phyloP scores from a whole-genome alignment of 495 filamentous ascomycete genomes.

The Neurospora sp. region DNA sequence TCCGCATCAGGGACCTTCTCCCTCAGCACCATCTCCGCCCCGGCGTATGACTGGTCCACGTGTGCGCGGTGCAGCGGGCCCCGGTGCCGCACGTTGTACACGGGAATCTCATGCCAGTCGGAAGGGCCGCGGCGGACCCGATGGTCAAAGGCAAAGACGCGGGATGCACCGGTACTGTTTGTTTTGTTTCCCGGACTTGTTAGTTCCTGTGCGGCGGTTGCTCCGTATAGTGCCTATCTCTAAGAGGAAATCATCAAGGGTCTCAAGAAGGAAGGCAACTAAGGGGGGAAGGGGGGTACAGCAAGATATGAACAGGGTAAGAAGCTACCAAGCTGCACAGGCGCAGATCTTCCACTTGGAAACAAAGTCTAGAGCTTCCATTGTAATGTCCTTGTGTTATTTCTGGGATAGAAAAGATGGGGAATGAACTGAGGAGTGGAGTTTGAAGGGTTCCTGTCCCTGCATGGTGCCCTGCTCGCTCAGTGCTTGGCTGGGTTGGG shows the following conservation, averaged over 20 bases:
- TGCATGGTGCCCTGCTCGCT: not conserved
- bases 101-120: slow-evolving; percentile 24
- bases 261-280: slow-evolving; percentile 3
- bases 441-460: not conserved
- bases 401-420: not conserved
- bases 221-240: not conserved
- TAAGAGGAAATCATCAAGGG: not conserved
- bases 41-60: slow-evolving; percentile 60
- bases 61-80: slow-evolving; percentile 58
- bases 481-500: not conserved
- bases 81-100: slow-evolving; percentile 29
- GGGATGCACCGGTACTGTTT: slow-evolving; percentile 50
- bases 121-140: slow-evolving; percentile 50
- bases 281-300: not conserved
- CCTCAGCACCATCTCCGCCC: slow-evolving; percentile 43
- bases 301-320: not conserved
- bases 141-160: slow-evolving; percentile 61
- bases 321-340: not conserved
- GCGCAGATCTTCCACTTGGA: not conserved
- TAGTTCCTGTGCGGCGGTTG: not conserved
- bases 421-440: not conserved
- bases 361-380: not conserved
- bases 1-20: slow-evolving; percentile 44
- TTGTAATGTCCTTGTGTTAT: not conserved
- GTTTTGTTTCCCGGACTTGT: not conserved